Conservation (phyloP, 2,329 filamentous ascomycete species). For the Trichoderma simmonsii region DNA sequence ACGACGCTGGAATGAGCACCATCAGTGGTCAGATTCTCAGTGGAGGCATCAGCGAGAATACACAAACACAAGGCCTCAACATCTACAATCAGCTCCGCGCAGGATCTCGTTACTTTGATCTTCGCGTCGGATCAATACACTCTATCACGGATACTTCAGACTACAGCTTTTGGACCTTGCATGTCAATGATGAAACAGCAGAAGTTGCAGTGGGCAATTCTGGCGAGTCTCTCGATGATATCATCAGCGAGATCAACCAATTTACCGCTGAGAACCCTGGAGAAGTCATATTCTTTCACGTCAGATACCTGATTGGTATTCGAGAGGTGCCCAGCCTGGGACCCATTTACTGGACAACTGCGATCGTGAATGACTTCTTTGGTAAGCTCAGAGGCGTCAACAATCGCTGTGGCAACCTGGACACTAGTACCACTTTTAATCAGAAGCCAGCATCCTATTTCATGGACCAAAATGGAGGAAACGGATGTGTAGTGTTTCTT, state of each 20-base stretch:
- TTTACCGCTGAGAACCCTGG: slow-evolving; percentile 43
- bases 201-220: slow-evolving; percentile 42
- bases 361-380: slow-evolving; percentile 43
- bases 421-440: slow-evolving; percentile 25
- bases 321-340: slow-evolving; percentile 32
- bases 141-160: slow-evolving; percentile 14
- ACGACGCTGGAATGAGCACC: slow-evolving; percentile 48
- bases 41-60: slow-evolving; percentile 39
- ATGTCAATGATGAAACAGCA: slow-evolving; percentile 37
- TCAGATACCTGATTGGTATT: slow-evolving; percentile 42
- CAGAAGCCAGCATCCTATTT: slow-evolving; percentile 29
- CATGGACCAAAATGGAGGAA: slow-evolving; percentile 33
- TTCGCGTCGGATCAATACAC: slow-evolving; percentile 39
- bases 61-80: slow-evolving; percentile 43
- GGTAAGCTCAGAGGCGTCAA: slow-evolving; percentile 39
- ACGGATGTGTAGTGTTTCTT: slow-evolving; percentile 35
- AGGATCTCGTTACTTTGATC: slow-evolving; percentile 47
- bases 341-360: slow-evolving; percentile 35
- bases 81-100: slow-evolving; percentile 44
- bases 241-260: slow-evolving; percentile 43
- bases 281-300: slow-evolving; percentile 45
- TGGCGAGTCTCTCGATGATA: slow-evolving; percentile 42
- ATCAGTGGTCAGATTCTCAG: slow-evolving; percentile 35
- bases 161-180: slow-evolving; percentile 40
- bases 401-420: slow-evolving; percentile 37